Evolutionary conservation across 2,329 filamentous ascomycete species (phyloP), one percentile per base, ranked within the genome.

Genomic region (Ophiocordyceps camponoti-floridani): DNA sequence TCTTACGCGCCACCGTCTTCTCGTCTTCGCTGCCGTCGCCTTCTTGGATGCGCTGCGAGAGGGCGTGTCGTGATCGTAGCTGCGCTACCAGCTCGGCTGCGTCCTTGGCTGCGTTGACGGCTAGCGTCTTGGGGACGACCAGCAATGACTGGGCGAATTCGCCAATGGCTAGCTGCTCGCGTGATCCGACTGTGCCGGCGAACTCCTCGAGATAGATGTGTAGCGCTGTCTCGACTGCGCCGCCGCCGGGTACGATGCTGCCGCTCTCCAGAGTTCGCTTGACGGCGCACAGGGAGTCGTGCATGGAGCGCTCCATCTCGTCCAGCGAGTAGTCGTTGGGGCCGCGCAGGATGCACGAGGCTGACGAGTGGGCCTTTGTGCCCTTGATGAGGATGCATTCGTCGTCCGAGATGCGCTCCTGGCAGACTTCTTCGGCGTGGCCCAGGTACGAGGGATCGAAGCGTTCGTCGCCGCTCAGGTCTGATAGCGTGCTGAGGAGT

Each of bases 151-250:
- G 86, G 9, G 91, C 91, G 57, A 98, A 98, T 64, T 95, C 89
- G 60, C 85, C 91, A 58, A 98, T 96, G 51, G 91, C 91, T 44
- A 98, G 79, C 69, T 98, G 91, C 67, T 98, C 91, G 55, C 91
- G 81, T 45, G 89, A 96, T 52, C 89, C 87, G 49, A 98, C 89
- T 35, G 91, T 96, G 55, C 91, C 89, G 44, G 91, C 91, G 64
- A 94, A 98, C 66, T 98, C 91, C 69, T 98, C 91, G 31, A 98
- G 77, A 68, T 96, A 98, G 61, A 98, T 98, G 69, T 96, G 91
- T 52, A 98, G 76, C 43, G 91, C 91, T n/a, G 91, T 96, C 71
- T 98, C 91, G 19, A 95, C 89, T 40, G 91, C 91, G 59, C 89
- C 91, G 52, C 91, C 91, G 52, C 91, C 91, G 14, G 91, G 91